Base-by-base conservation (phyloP, 2,329 filamentous ascomycete species). In the Fusarium succisae region DNA sequence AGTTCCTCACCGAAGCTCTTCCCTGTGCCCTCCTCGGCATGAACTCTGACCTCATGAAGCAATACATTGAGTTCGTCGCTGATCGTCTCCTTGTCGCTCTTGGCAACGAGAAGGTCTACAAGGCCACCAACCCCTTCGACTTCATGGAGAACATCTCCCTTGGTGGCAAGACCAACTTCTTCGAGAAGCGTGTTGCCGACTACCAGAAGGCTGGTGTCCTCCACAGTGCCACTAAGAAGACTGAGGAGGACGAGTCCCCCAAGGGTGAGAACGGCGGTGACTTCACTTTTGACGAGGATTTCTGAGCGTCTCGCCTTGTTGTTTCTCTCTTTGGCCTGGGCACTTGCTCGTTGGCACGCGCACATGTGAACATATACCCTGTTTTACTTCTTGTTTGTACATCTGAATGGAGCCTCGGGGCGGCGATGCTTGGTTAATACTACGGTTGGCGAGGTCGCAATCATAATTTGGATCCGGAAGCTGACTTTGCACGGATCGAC, bases 81-180 rank as follows among this genome's bases (percentile, higher is more conserved):
- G 96, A 99, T 84, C 94, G 96, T 79, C 92, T 99, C 41, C 91
- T 99, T 41, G 88, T 98, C 67, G 92, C 96, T 38, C 93, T 99
- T 53, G 96, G 96, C 80, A 98, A 98, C 85, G 90, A 93, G 79
- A 98, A 98, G 89, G 89, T 93, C 80, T 99, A 97, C 91, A 94
- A 96, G 82, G 88, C 93, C 32, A 90, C 92, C 83, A 99, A 99
- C 87, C 96, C 96, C 82, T 99, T 99, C 83, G 96, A 99, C 89
- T 99, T 99, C 86, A 99, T 99, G 96, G 96, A 99, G 90, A 98
- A 98, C 87, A 99, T 99, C 85, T 98, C 96, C 28, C 90, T 99
- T 17, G 94, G 95, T 59, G 96, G 96, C 85, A 99, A 99, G 93
- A 99, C 96, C 83, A 99, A 99, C 91, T 99, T 99, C 91, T 99